Evolutionary conservation across 352 stramenopile species (phyloP).

Genomic region (Phytophthora hibernalis): DNA sequence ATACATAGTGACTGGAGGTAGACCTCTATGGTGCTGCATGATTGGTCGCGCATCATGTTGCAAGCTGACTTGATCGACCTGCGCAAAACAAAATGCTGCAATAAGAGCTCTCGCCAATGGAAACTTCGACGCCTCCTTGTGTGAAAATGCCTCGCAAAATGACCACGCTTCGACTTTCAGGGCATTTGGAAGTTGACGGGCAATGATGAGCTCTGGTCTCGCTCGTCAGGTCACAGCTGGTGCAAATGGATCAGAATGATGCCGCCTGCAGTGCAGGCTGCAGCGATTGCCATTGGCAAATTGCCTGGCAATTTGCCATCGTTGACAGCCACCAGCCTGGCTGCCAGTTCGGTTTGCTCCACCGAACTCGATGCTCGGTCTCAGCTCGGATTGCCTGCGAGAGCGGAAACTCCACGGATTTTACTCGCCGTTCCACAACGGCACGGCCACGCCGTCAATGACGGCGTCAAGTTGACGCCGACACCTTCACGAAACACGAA

Average conservation of each 20-base stretch:
- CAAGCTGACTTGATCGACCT: slow-evolving; percentile 7
- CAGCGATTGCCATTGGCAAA: not conserved
- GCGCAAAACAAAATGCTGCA: not conserved
- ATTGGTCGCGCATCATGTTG: slow-evolving; percentile 21
- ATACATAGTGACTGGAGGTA: not conserved
- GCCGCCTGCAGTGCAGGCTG: too few relatives aligned
- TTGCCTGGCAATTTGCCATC: too few relatives aligned
- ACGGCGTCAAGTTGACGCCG: too few relatives aligned
- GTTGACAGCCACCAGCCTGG: not conserved
- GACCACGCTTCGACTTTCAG: too few relatives aligned
- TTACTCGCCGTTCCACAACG: slow-evolving; percentile 12
- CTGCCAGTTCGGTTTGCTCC: not conserved
- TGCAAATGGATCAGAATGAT: slow-evolving; percentile 3
- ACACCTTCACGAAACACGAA: slow-evolving; percentile 12
- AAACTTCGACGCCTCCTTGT: not conserved
- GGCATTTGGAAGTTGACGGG: not conserved
- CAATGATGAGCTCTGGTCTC: not conserved
- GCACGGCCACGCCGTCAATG: too few relatives aligned
- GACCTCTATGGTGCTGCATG: slow-evolving; percentile 4
- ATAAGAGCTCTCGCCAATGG: not conserved
- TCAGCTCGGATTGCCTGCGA: too few relatives aligned
- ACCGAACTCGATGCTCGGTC: slow-evolving; percentile 1
- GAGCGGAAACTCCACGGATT: not conserved
- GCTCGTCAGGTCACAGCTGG: not conserved
- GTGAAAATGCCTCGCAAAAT: not conserved